Conservation (phyloP, 1,284 basidiomycete genomes). For the Pseudozyma sp. region DNA sequence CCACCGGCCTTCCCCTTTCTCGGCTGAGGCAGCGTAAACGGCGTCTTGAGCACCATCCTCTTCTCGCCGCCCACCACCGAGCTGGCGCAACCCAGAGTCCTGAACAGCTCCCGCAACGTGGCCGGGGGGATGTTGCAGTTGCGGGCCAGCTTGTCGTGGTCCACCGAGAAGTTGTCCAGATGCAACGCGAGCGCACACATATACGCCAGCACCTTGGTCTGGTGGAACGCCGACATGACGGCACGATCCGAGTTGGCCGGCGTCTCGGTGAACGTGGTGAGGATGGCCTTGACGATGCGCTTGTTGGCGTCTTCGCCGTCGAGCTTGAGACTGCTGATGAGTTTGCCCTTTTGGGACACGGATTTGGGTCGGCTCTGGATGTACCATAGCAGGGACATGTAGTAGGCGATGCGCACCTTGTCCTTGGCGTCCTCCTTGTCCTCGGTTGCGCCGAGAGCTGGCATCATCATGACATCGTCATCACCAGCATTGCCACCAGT, state of each 20-base stretch:
- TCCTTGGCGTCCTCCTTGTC: conserved; percentile 46
- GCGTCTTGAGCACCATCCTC: conserved; percentile 53
- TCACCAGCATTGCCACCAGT: conserved; percentile 1
- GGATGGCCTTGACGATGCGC: conserved; percentile 36
- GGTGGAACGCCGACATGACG: conserved; percentile 47
- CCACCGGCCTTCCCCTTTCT: conserved; percentile 44
- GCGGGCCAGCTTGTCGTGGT: conserved; percentile 39
- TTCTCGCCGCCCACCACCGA: conserved; percentile 46
- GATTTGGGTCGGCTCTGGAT: conserved; percentile 36
- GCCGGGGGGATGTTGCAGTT: conserved; percentile 40
- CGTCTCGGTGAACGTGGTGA: conserved; percentile 37
- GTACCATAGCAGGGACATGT: conserved; percentile 46
- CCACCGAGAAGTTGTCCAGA: conserved; percentile 62
- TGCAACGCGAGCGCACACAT: conserved; percentile 63
- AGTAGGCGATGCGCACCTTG: conserved; percentile 49
- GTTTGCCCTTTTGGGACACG: conserved; percentile 31
- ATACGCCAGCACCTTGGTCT: conserved; percentile 61
- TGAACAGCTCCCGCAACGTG: conserved; percentile 49
- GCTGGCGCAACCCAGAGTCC: conserved; percentile 53
- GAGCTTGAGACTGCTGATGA: conserved; percentile 37
- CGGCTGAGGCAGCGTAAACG: conserved; percentile 48
- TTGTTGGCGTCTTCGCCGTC: conserved; percentile 47
- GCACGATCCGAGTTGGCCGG: conserved; percentile 35
- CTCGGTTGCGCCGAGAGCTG: conserved; percentile 46
- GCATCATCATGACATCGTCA: conserved; percentile 40